Evolutionary conservation across 202 grass and related monocot species (phyloP), one percentile per base, ranked within the genome.

Genomic region (Digitaria exilis): DNA sequence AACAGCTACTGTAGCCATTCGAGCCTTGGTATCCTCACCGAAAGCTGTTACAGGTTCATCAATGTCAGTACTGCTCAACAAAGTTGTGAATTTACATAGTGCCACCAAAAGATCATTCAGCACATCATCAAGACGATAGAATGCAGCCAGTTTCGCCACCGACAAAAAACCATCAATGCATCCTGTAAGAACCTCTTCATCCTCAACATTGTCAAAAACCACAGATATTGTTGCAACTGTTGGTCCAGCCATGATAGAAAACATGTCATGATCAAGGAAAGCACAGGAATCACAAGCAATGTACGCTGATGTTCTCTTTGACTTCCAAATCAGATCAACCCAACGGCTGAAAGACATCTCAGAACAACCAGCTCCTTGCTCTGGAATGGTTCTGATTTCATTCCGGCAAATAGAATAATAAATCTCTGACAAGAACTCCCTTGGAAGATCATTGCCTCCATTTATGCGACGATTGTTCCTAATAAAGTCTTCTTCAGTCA

Each of bases 401-500:
- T 99, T 96, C 50, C 76, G 91, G 65, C 96, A 96, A 80, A 99
- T 99, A 66, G 96, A 99, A 79, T 89, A 81, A 84, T 92, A 99
- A 54, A 96, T 80, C 56, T 96, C 93, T 17, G 79, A 90, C 82
- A 99, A 90, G 55, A 92, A 99, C 30, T 99, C 93, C 58, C 88
- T 91, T 56, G 96, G 96, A 73, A 99, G 89, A 79, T 99, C 96
- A 65, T 65, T 92, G 35, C 93, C 96, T 84, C 93, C 93, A 82
- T 99, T 99, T 43, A 99, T 99, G 65, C 55, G 88, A 28, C 96
- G 93, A 75, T 99, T 99, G 75, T 99, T 99, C 80, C 91, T 88
- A 57, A 99, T 94, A 78, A 99, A 99, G 69, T 99, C 96, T 81
- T 99, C 96, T 90, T 99, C 96, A 58, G 96, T 96, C 96, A 99